These are phyloP conservation scores for Metschnikowia gelsemii DNA, from an alignment of 805 yeast species.

Conservation along the genomic window DNA sequence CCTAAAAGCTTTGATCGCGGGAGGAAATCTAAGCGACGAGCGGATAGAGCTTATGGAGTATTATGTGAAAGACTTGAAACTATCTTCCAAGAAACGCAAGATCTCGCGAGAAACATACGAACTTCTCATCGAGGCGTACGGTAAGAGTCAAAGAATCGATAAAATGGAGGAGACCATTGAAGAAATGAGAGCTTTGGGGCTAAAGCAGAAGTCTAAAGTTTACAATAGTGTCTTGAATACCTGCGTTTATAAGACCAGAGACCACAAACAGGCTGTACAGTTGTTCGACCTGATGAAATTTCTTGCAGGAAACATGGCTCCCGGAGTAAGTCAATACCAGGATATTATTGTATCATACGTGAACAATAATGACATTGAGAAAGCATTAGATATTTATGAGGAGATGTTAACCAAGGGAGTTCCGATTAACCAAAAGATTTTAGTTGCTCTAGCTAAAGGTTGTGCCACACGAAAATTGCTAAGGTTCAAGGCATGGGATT, in stretches of 20 bases:
- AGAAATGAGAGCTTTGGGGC: conserved; percentile 36
- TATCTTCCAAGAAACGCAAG: conserved; percentile 20
- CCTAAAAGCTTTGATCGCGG: conserved; percentile 35
- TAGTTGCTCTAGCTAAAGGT: conserved; percentile 63
- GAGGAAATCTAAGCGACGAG: conserved; percentile 22
- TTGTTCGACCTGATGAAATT: conserved; percentile 87
- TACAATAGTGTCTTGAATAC: conserved; percentile 62
- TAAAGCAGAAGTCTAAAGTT: conserved; percentile 45
- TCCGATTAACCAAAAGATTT: conserved; percentile 34
- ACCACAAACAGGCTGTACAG: conserved; percentile 61
- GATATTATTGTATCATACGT: conserved; percentile 68
- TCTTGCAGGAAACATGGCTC: conserved; percentile 60
- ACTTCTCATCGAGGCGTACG: conserved; percentile 45
- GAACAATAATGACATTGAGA: conserved; percentile 62
- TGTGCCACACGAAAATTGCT: conserved; percentile 55
- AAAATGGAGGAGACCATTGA: conserved; percentile 38
- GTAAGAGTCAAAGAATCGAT: conserved; percentile 37
- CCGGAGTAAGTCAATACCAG: conserved; percentile 67
- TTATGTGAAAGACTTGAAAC: conserved; percentile 28
- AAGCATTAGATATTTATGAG: conserved; percentile 69
- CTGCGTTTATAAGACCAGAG: conserved; percentile 50
- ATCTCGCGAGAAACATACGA: conserved; percentile 45
- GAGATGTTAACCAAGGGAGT: conserved; percentile 52
- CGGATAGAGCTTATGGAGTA: conserved; percentile 32
- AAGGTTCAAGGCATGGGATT: conserved; percentile 70